phyloP scores from a whole-genome alignment of 2,329 filamentous ascomycete genomes.

The Blastomyces gilchristii region DNA sequence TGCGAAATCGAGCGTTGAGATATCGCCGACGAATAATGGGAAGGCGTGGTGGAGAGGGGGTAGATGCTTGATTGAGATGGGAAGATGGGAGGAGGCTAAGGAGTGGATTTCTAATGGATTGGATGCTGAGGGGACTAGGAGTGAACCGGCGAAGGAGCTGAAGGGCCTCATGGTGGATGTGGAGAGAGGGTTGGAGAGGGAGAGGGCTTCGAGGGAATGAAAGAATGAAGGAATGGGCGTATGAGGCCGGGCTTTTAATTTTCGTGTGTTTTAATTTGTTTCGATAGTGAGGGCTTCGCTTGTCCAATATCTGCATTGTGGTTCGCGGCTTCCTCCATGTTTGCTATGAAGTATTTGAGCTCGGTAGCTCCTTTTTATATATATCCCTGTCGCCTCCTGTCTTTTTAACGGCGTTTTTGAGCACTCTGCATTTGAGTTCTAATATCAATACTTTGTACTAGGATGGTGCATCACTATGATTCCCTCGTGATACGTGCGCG shows the following conservation, averaged over 20 bases:
- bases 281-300: background rate
- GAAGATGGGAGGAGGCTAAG: conserved; percentile 66
- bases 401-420: background rate
- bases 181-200: conserved; percentile 51
- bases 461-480: background rate
- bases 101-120: conserved; percentile 67
- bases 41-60: conserved; percentile 93
- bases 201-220: conserved; percentile 44
- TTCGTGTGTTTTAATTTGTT: too few species aligned
- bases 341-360: background rate
- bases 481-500: background rate
- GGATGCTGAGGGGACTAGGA: conserved; percentile 63
- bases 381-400: conserved; percentile 1
- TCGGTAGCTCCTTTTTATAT: background rate
- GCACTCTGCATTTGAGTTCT: background rate
- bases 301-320: background rate
- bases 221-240: background rate
- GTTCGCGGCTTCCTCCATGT: background rate
- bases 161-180: conserved; percentile 53
- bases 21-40: conserved; percentile 73
- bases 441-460: background rate
- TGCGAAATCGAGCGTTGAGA: conserved; percentile 78
- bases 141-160: conserved; percentile 41
- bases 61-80: conserved; percentile 84
- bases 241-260: too few species aligned